Evolutionary conservation across 1,284 basidiomycete genomes (phyloP).

Genomic region (Taiwanofungus camphoratus): DNA sequence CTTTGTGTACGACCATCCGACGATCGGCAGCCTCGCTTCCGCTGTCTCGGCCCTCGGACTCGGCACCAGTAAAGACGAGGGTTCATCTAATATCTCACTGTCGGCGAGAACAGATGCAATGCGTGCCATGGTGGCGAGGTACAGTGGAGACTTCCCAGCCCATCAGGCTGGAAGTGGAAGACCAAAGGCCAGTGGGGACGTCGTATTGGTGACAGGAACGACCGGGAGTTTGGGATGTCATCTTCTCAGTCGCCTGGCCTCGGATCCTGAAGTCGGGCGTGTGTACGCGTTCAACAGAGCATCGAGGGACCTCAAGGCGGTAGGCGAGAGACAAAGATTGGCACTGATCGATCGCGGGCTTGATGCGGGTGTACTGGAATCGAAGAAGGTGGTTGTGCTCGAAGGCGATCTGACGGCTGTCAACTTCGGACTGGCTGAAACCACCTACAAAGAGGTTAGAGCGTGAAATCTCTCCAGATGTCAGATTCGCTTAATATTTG

Average conservation of each 20-base stretch:
- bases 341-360: slow-evolving; percentile 28
- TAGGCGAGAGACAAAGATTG: slow-evolving; percentile 23
- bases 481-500: not conserved
- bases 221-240: slow-evolving; percentile 29
- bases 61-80: slow-evolving; percentile 1
- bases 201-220: slow-evolving; percentile 29
- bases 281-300: slow-evolving; percentile 31
- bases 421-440: slow-evolving; percentile 24
- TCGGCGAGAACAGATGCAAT: slow-evolving; percentile 20
- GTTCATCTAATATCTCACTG: slow-evolving; percentile 5
- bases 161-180: slow-evolving; percentile 6
- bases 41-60: not conserved
- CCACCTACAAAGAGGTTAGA: slow-evolving; percentile 25
- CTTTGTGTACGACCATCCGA: not conserved
- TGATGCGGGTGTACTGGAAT: slow-evolving; percentile 22
- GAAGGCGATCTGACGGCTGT: slow-evolving; percentile 27
- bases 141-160: slow-evolving; percentile 24
- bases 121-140: slow-evolving; percentile 26
- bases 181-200: slow-evolving; percentile 8
- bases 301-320: slow-evolving; percentile 27
- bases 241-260: slow-evolving; percentile 21
- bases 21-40: not conserved
- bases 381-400: slow-evolving; percentile 28
- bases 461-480: not conserved
- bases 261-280: slow-evolving; percentile 14